phyloP scores from a whole-genome alignment of 163 green algal species.

The Scenedesmus sp. region DNA sequence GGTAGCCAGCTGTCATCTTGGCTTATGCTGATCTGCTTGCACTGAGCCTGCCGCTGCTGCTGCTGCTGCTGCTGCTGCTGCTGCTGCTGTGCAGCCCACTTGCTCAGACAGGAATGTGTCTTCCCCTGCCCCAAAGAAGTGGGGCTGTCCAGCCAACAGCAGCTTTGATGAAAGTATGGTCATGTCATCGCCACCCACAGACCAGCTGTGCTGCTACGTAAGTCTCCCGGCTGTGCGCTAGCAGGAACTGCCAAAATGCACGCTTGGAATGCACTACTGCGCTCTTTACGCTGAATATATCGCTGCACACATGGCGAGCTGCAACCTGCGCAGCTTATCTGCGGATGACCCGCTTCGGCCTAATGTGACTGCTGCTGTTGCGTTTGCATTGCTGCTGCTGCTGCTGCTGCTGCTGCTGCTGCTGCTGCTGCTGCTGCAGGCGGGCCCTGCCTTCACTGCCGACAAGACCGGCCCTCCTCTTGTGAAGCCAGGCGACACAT shows the following conservation, averaged over 20 bases:
- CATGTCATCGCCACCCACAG: background rate
- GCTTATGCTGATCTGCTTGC: no score
- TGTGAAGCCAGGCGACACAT: background rate
- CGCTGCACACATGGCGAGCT: no score
- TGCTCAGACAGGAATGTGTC: background rate
- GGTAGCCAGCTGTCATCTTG: background rate
- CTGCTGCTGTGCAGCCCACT: conserved; percentile 9
- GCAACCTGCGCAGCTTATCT: no score
- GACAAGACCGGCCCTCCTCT: background rate
- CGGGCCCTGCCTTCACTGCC: background rate
- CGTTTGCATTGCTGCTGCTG: background rate
- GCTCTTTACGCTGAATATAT: no score
- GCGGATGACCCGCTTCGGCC: no score
- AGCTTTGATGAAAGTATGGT: background rate
- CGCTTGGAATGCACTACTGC: no score
- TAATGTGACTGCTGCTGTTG: background rate
- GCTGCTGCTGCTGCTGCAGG: background rate
- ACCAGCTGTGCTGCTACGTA: background rate
- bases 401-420: background rate
- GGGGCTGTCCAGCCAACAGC: background rate
- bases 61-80: background rate
- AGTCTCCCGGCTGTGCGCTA: background rate
- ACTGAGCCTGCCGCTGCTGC: background rate
- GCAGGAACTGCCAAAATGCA: no score
- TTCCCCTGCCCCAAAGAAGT: background rate